Conservation (phyloP, 2,329 filamentous ascomycete species). For the Myrmaecium sp. region DNA sequence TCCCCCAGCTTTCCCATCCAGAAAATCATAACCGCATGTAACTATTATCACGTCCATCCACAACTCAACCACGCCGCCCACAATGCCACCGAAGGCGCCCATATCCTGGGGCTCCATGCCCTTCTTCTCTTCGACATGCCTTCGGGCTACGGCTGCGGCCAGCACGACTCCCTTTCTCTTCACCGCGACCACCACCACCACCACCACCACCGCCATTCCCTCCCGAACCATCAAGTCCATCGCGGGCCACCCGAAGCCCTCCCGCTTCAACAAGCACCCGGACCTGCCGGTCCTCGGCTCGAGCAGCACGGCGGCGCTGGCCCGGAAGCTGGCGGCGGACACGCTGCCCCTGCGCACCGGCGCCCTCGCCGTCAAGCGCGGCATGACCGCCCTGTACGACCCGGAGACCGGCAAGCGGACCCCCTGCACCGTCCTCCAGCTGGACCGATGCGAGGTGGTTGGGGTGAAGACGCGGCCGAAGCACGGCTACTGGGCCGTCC, state of each 20-base stretch:
- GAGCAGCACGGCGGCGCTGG: constrained; percentile 40
- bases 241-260: constrained; percentile 15
- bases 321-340: constrained; percentile 33
- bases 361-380: constrained; percentile 75
- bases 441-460: constrained; percentile 82
- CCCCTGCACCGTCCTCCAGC: constrained; percentile 80
- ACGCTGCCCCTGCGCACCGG: constrained; percentile 56
- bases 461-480: constrained; percentile 63
- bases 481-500: constrained; percentile 89
- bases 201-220: too few species aligned
- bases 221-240: constrained; percentile 3
- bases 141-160: too few species aligned
- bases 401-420: constrained; percentile 56
- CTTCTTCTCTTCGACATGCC: too few species aligned
- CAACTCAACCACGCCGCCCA: too few species aligned
- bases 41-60: too few species aligned
- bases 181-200: too few species aligned
- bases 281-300: constrained; percentile 35
- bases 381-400: constrained; percentile 86
- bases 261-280: constrained; percentile 36
- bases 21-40: too few species aligned
- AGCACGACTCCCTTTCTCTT: too few species aligned
- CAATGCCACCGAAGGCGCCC: too few species aligned
- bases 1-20: too few species aligned
- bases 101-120: too few species aligned